These are phyloP conservation scores for Naganishia liquefaciens DNA, from an alignment of 1,284 basidiomycete species.

Conservation along the genomic window DNA sequence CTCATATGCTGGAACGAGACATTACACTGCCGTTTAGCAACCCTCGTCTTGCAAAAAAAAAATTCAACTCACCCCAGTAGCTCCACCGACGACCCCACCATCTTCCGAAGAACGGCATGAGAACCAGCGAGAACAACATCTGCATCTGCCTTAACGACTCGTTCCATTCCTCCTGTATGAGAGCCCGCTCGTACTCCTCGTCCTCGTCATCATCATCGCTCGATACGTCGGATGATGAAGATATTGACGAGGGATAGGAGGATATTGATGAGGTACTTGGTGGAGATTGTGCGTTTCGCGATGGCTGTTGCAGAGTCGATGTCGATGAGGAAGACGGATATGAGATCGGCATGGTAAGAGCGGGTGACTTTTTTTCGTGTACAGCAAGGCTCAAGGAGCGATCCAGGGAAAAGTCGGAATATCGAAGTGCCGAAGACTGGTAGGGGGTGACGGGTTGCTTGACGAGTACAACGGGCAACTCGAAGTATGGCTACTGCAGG, in stretches of 20 bases:
- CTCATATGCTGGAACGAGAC: slow-evolving; percentile 62
- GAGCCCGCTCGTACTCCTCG: slow-evolving; percentile 64
- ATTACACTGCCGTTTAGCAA: neutral
- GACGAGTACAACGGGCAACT: too few relatives aligned
- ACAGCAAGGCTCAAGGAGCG: too few relatives aligned
- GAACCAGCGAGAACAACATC: slow-evolving; percentile 72
- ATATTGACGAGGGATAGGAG: slow-evolving; percentile 20
- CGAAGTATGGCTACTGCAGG: too few relatives aligned
- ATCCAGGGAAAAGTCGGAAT: too few relatives aligned
- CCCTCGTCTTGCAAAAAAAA: too few relatives aligned
- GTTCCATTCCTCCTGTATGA: slow-evolving; percentile 88
- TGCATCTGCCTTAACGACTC: slow-evolving; percentile 82
- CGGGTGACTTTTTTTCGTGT: too few relatives aligned
- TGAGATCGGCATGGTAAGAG: slow-evolving; percentile 7
- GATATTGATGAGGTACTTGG: slow-evolving; percentile 24
- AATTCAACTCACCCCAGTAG: slow-evolving; percentile 68
- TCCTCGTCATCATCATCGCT: slow-evolving; percentile 52
- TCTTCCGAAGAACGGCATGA: slow-evolving; percentile 83
- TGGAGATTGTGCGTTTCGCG: slow-evolving; percentile 10
- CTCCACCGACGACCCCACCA: slow-evolving; percentile 83
- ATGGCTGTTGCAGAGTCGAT: neutral
- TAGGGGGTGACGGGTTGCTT: too few relatives aligned
- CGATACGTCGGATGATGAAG: slow-evolving; percentile 26
- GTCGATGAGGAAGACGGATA: slow-evolving; percentile 7
- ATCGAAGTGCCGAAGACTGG: too few relatives aligned